Evolutionary conservation across 495 filamentous ascomycete genomes (phyloP).

Genomic region (Aspergillus bridgeri): DNA sequence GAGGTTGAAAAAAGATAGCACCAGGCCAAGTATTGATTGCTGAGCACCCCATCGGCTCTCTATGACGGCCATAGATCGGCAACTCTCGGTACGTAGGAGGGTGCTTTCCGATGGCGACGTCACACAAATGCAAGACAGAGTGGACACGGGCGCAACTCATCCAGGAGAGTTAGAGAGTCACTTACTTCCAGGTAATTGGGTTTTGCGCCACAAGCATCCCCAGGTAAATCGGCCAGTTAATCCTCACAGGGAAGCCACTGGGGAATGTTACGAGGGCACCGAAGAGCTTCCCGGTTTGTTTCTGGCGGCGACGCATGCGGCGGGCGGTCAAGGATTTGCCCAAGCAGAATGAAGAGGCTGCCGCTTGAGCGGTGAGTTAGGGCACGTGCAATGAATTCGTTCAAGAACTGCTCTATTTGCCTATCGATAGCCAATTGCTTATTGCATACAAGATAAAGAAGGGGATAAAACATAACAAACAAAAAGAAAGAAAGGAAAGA

Average conservation of each 20-base stretch:
- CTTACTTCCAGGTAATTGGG: background rate
- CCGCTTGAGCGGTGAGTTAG: background rate
- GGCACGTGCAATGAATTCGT: background rate
- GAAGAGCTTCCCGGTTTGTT: constrained; percentile 2
- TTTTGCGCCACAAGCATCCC: background rate
- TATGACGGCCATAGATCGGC: background rate
- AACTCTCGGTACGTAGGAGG: background rate
- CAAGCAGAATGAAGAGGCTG: constrained; percentile 2
- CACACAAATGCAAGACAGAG: background rate
- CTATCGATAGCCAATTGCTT: background rate
- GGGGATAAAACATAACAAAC: background rate
- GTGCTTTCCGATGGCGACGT: background rate
- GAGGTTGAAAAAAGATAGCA: background rate
- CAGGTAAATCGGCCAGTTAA: background rate
- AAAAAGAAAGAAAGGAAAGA: background rate
- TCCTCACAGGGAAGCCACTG: background rate
- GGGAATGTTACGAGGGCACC: background rate
- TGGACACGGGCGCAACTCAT: background rate
- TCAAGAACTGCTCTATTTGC: background rate
- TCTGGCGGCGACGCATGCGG: constrained; percentile 8
- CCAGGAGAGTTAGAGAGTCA: constrained; percentile 1
- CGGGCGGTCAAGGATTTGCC: constrained; percentile 5
- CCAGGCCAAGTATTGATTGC: background rate
- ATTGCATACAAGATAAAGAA: background rate
- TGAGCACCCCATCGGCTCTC: background rate